Evolutionary conservation across 805 yeast species (phyloP).

Genomic region (Hanseniaspora nectarophila): DNA sequence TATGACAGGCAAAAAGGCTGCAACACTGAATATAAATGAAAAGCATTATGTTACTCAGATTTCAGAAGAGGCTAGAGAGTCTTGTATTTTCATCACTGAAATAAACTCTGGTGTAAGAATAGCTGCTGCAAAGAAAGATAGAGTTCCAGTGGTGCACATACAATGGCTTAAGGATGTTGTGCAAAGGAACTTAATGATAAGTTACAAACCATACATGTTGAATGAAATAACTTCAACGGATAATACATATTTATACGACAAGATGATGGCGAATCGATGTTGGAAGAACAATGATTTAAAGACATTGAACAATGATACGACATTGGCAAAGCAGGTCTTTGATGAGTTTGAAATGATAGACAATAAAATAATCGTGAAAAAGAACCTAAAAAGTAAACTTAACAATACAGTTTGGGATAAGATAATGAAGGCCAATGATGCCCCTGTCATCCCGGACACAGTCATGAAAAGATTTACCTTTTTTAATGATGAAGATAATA

Average conservation of each 20-base stretch:
- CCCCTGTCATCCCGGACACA: too few species aligned
- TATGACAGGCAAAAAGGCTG: not conserved
- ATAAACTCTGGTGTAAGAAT: conserved; percentile 23
- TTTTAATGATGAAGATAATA: too few species aligned
- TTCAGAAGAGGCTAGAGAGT: conserved; percentile 24
- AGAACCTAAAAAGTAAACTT: conserved; percentile 7
- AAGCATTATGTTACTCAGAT: conserved; percentile 11
- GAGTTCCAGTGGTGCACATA: conserved; percentile 33
- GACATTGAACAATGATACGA: not conserved
- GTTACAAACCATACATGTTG: conserved; percentile 27
- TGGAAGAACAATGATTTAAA: conserved; percentile 6
- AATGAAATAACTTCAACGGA: conserved; percentile 19
- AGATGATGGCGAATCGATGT: conserved; percentile 6
- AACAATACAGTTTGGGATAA: conserved; percentile 13
- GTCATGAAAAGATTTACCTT: too few species aligned
- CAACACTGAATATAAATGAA: conserved; percentile 4
- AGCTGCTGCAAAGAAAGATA: conserved; percentile 31
- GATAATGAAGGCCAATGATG: not conserved
- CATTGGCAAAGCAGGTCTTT: conserved; percentile 7
- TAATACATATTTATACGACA: conserved; percentile 21
- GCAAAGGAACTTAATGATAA: conserved; percentile 32
- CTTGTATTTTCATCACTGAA: conserved; percentile 24
- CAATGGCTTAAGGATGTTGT: conserved; percentile 36
- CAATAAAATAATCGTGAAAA: conserved; percentile 9
- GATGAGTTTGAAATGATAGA: conserved; percentile 13